Conservation (phyloP, 163 green algal species). For the Prototheca wickerhamii region DNA sequence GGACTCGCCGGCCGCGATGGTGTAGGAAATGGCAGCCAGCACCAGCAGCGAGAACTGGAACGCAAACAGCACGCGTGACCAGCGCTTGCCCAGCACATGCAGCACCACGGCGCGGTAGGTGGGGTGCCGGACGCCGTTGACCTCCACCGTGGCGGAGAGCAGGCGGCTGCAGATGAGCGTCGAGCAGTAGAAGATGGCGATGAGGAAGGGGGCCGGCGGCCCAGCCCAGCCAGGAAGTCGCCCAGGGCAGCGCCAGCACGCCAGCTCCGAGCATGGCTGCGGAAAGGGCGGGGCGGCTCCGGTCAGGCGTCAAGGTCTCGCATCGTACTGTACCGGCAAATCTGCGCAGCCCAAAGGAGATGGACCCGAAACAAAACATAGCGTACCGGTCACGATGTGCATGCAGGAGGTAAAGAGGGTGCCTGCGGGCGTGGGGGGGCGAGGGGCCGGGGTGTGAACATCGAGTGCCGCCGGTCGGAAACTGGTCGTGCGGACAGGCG, state of each 20-base stretch:
- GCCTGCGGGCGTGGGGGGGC: background rate
- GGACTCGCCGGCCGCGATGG: constrained; percentile 1
- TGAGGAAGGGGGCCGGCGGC: constrained; percentile 24
- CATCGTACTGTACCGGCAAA: background rate
- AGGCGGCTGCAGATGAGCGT: constrained; percentile 21
- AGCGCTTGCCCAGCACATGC: background rate
- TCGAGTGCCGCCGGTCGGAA: background rate
- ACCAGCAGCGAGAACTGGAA: constrained; percentile 25
- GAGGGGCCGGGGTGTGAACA: background rate
- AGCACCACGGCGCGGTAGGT: constrained; percentile 28
- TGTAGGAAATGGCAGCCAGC: constrained; percentile 14
- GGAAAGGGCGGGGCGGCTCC: background rate
- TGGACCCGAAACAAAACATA: background rate
- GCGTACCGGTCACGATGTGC: constrained; percentile 3
- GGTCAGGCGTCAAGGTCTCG: background rate
- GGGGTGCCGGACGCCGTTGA: constrained; percentile 10
- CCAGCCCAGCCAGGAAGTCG: constrained; percentile 31
- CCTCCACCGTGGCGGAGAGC: constrained; percentile 27
- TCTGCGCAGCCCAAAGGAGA: background rate
- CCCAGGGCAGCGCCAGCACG: constrained; percentile 19
- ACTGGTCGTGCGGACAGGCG: too few relatives aligned
- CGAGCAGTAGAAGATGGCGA: constrained; percentile 22
- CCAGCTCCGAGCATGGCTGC: constrained; percentile 21
- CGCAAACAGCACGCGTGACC: background rate
- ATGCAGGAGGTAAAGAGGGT: background rate